Percentiles rank a stretch among this genome's conserved stretches.
Conservation (phyloP, 73 alveolate species). For the Symbiodinium natans region DNA sequence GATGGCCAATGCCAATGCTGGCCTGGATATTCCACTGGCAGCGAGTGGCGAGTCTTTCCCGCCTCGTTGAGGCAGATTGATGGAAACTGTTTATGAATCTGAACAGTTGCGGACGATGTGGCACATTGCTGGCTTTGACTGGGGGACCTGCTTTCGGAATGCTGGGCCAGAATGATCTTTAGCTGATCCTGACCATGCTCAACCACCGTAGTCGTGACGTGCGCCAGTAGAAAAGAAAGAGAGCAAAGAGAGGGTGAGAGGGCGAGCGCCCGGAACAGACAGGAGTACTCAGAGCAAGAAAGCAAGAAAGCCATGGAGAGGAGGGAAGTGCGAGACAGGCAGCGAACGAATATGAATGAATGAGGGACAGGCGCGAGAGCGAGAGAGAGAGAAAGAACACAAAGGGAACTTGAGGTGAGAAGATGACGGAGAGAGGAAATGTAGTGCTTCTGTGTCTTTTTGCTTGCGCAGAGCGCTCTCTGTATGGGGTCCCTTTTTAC, state of each 20-base stretch:
- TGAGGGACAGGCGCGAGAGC: neutral
- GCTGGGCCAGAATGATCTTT: slow-evolving; percentile 18
- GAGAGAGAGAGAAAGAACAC: neutral
- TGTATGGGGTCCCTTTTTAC: neutral
- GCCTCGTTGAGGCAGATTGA: neutral
- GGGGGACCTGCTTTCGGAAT: slow-evolving; percentile 27
- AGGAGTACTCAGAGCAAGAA: too few relatives aligned
- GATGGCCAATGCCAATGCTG: too few relatives aligned
- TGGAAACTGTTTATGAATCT: neutral
- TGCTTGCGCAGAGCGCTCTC: neutral
- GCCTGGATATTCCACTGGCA: neutral
- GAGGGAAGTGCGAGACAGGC: too few relatives aligned
- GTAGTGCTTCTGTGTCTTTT: neutral
- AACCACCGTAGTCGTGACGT: too few relatives aligned
- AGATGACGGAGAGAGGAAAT: too few relatives aligned
- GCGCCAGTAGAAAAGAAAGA: too few relatives aligned
- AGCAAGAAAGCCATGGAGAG: too few relatives aligned
- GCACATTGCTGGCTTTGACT: too few relatives aligned
- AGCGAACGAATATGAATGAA: neutral
- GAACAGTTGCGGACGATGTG: neutral
- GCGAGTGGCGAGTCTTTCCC: neutral
- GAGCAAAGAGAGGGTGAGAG: too few relatives aligned
- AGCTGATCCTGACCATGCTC: slow-evolving; percentile 36
- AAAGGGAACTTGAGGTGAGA: too few relatives aligned
- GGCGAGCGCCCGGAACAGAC: too few relatives aligned